Conservation (phyloP, 2,329 filamentous ascomycete genomes). For the Tolypocladium capitatum region DNA sequence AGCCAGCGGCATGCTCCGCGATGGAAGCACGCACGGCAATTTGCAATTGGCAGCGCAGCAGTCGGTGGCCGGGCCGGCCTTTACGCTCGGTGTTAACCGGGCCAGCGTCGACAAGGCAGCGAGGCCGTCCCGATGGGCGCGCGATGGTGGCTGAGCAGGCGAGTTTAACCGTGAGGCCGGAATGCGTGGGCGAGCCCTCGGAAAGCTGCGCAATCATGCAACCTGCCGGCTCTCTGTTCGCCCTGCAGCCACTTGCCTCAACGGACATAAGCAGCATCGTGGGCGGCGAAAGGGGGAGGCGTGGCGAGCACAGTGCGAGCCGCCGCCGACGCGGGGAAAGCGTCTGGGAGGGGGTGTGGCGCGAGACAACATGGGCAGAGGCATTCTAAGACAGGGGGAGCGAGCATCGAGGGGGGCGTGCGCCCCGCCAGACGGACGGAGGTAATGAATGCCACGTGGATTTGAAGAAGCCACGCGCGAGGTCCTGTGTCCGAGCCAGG, state of each 20-base stretch:
- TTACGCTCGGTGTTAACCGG: conserved; percentile 1
- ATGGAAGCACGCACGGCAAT: too few species aligned
- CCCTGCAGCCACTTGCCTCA: background rate
- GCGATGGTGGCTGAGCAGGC: background rate
- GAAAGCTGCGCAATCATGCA: too few species aligned
- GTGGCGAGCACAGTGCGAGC: background rate
- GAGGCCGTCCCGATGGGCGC: background rate
- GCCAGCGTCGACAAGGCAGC: background rate
- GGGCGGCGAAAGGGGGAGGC: background rate
- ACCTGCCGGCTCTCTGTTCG: too few species aligned
- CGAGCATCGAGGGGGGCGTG: too few species aligned
- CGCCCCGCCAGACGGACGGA: conserved; percentile 4
- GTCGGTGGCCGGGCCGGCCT: too few species aligned
- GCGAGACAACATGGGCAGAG: too few species aligned
- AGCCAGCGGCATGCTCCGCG: too few species aligned
- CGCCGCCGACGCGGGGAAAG: background rate
- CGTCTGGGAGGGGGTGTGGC: background rate
- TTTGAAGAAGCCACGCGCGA: conserved; percentile 5
- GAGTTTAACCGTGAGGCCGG: background rate
- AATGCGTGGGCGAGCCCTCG: background rate
- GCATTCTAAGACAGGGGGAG: too few species aligned
- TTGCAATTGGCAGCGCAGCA: too few species aligned
- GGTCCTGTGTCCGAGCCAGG: background rate
- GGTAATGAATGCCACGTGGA: conserved; percentile 6
- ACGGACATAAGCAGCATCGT: background rate